Evolutionary conservation across 352 stramenopile species (phyloP).

Genomic region (Sclerospora graminicola): DNA sequence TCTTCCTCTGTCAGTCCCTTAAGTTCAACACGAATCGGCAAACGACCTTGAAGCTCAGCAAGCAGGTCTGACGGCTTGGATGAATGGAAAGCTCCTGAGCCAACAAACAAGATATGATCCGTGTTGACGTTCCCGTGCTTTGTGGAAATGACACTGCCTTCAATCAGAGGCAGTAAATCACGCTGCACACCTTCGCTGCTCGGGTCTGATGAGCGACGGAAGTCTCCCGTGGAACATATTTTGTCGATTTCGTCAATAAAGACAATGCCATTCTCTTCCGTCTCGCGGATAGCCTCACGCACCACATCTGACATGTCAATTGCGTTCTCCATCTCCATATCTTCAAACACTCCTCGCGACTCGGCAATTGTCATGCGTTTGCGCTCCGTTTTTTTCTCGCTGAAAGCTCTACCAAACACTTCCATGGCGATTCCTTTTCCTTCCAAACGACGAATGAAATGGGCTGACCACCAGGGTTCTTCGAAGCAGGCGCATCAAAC

Average conservation of each 20-base stretch:
- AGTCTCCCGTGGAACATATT: constrained; percentile 95
- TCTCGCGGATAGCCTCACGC: constrained; percentile 80
- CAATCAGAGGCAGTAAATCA: constrained; percentile 97
- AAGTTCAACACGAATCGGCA: constrained; percentile 98
- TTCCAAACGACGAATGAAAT: constrained; percentile 69
- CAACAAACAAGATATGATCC: constrained; percentile 99
- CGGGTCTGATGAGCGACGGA: constrained; percentile 89
- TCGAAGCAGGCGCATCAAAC: constrained; percentile 55
- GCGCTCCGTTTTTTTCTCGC: constrained; percentile 82
- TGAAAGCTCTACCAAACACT: constrained; percentile 62
- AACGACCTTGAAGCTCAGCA: constrained; percentile 94
- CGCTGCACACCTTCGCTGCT: constrained; percentile 98
- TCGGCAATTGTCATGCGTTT: constrained; percentile 92
- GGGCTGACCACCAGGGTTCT: constrained; percentile 33
- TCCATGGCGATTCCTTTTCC: constrained; percentile 64
- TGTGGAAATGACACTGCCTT: constrained; percentile 96
- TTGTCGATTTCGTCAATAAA: constrained; percentile 99
- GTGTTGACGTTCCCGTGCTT: constrained; percentile 99
- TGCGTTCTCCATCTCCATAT: constrained; percentile 93
- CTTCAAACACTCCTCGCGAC: constrained; percentile 89
- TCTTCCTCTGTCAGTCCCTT: constrained; percentile 98
- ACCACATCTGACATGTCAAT: constrained; percentile 87
- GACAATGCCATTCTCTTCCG: constrained; percentile 98
- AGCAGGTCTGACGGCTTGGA: constrained; percentile 97
- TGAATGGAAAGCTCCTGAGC: constrained; percentile 95